Evolutionary conservation across 208 protist genomes (phyloP).

Genomic region (Naegleria lovaniensis): DNA sequence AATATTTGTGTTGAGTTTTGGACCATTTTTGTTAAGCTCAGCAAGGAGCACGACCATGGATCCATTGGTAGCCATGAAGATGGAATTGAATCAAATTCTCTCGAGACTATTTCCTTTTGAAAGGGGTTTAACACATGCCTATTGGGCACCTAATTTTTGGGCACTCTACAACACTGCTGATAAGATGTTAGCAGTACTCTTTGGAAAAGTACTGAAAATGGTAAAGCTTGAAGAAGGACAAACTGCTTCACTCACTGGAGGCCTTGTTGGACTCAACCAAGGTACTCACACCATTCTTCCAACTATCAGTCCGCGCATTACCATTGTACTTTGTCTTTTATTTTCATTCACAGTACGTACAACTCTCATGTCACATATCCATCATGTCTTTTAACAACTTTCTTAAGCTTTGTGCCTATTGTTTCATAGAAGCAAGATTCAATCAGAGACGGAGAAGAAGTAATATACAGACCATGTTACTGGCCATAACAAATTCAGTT

Average conservation of each 20-base stretch:
- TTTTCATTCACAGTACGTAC: background rate
- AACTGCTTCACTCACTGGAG: background rate
- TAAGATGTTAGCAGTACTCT: background rate
- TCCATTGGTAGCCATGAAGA: background rate
- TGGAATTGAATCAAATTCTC: conserved; percentile 38
- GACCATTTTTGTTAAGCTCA: background rate
- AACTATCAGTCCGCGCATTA: background rate
- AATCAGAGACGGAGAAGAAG: background rate
- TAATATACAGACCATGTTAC: background rate
- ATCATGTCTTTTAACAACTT: too few species aligned
- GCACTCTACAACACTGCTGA: conserved; percentile 57
- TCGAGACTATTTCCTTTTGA: conserved; percentile 68
- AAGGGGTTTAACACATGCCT: conserved; percentile 68
- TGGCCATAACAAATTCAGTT: conserved; percentile 24
- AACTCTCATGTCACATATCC: too few species aligned
- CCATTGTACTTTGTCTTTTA: background rate
- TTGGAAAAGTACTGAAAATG: background rate
- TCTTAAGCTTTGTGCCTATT: background rate
- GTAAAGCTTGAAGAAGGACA: background rate
- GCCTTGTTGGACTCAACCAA: conserved; percentile 21
- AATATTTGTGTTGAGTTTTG: background rate
- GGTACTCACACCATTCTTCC: background rate
- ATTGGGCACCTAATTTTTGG: conserved; percentile 81
- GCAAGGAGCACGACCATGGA: too few species aligned
- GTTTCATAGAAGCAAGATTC: background rate